Evolutionary conservation across 257 asterid genomes (phyloP).

Genomic region (Solanum chaucha): DNA sequence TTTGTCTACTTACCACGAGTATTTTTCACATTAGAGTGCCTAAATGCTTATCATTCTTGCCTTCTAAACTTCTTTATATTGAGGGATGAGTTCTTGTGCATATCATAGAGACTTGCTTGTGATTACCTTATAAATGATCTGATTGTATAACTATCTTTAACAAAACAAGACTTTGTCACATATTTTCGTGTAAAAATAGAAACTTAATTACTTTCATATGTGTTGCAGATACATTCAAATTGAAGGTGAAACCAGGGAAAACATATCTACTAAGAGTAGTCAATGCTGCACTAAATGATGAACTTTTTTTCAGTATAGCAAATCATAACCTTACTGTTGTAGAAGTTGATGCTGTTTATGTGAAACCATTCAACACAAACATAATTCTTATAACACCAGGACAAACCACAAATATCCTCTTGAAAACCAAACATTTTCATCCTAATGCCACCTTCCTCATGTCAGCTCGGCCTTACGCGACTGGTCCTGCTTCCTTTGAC

Average conservation of each 20-base stretch:
- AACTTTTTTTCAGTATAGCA: slow-evolving; percentile 54
- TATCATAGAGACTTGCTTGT: neutral
- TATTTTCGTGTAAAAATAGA: neutral
- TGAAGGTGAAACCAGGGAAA: slow-evolving; percentile 47
- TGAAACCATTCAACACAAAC: slow-evolving; percentile 42
- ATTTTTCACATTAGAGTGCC: no score
- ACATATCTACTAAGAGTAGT: slow-evolving; percentile 51
- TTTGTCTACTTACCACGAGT: neutral
- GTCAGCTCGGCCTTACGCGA: slow-evolving; percentile 46
- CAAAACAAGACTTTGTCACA: neutral
- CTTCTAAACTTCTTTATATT: neutral
- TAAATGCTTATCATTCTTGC: neutral
- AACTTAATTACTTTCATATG: neutral
- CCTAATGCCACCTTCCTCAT: slow-evolving; percentile 44
- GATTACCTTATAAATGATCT: neutral
- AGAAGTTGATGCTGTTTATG: slow-evolving; percentile 51
- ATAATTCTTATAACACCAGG: slow-evolving; percentile 47
- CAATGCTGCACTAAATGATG: slow-evolving; percentile 59
- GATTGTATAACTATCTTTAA: neutral
- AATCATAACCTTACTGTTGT: slow-evolving; percentile 49
- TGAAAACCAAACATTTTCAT: slow-evolving; percentile 23
- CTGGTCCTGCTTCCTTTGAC: slow-evolving; percentile 48
- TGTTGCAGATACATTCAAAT: slow-evolving; percentile 40
- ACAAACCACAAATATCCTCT: slow-evolving; percentile 51
- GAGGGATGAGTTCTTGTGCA: neutral